These are phyloP conservation scores for Phytophthora ramorum DNA, from an alignment of 352 stramenopile species.

Conservation along the genomic window DNA sequence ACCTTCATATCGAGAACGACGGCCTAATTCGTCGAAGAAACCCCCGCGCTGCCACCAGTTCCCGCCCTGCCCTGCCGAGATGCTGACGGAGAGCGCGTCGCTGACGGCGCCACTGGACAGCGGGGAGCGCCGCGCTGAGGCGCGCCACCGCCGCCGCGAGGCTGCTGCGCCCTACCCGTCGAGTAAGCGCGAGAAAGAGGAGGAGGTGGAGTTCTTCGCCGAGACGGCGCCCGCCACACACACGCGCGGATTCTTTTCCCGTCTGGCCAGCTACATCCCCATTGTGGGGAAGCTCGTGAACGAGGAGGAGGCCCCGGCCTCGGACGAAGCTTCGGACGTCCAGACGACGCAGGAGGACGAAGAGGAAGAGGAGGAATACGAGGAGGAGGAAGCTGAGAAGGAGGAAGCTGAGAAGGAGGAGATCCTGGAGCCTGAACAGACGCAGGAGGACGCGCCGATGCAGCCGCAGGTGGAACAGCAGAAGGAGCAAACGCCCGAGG, in stretches of 20 bases:
- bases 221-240: slow-evolving; percentile 6
- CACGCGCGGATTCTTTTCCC: slow-evolving; percentile 52
- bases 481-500: slow-evolving; percentile 25
- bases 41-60: not conserved
- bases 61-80: not conserved
- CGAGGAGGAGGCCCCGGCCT: slow-evolving; percentile 37
- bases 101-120: slow-evolving; percentile 26
- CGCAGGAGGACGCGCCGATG: slow-evolving; percentile 3
- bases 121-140: slow-evolving; percentile 24
- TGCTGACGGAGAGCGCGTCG: slow-evolving; percentile 44
- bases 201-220: slow-evolving; percentile 29
- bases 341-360: slow-evolving; percentile 38
- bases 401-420: slow-evolving; percentile 24
- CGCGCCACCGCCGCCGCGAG: slow-evolving; percentile 45
- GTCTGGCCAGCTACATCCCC: slow-evolving; percentile 71
- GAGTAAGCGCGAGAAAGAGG: slow-evolving; percentile 18
- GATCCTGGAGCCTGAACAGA: slow-evolving; percentile 17
- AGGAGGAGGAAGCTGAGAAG: slow-evolving; percentile 16
- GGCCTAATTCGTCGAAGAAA: slow-evolving; percentile 3
- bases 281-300: slow-evolving; percentile 62
- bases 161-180: slow-evolving; percentile 46
- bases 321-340: slow-evolving; percentile 23
- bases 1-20: not conserved
- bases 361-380: slow-evolving; percentile 27
- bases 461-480: slow-evolving; percentile 18